Percentiles rank a stretch among this genome's conserved stretches.
Evolutionary conservation across 768 basidiomycete genomes (phyloP).

Genomic region (Lactarius deliciosus): DNA sequence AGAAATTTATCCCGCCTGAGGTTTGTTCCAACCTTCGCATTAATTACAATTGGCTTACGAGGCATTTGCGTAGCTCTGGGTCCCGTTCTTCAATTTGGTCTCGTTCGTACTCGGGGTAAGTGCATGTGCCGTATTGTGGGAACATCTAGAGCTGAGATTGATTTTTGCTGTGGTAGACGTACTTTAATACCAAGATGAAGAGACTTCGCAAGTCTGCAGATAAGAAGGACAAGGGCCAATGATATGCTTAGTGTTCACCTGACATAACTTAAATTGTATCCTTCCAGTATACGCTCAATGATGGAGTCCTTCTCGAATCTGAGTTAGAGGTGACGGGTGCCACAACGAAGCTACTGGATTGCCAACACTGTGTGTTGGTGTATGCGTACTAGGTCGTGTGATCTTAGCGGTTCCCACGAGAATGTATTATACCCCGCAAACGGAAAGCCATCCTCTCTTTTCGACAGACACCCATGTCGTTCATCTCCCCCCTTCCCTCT

Average conservation of each 20-base stretch:
- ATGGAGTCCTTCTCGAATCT: not conserved
- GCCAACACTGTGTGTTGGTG: not conserved
- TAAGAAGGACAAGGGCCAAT: conserved; percentile 37
- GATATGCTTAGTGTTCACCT: not conserved
- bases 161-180: conserved; percentile 42
- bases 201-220: conserved; percentile 47
- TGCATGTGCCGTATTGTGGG: conserved; percentile 19
- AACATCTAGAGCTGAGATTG: conserved; percentile 1
- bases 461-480: not conserved
- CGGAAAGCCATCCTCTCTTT: not conserved
- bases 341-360: not conserved
- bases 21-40: conserved; percentile 39
- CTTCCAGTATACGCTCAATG: not conserved
- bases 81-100: conserved; percentile 80
- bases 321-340: not conserved
- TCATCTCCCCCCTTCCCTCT: not conserved
- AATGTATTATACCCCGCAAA: not conserved
- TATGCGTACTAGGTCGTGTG: not conserved
- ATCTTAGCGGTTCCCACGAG: not conserved
- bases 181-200: conserved; percentile 76
- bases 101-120: conserved; percentile 76
- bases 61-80: conserved; percentile 61
- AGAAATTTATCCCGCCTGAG: conserved; percentile 75
- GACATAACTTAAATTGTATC: not conserved
- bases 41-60: not conserved